Evolutionary conservation across 192 early-diverging fungal species (phyloP).

Genomic region (Lobulomyces angularis): DNA sequence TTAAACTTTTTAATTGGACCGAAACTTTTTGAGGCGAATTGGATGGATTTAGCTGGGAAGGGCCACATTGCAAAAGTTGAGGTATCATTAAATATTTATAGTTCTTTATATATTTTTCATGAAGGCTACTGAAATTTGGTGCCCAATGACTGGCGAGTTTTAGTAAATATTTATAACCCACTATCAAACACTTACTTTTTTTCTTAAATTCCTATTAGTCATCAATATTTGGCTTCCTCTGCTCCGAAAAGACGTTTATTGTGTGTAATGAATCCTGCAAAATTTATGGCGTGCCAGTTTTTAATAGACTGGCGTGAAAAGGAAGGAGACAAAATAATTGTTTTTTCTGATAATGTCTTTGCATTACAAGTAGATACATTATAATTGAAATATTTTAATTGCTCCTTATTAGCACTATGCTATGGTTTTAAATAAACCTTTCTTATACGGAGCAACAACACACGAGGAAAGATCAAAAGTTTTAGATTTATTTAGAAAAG

Average conservation of each 20-base stretch:
- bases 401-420: slow-evolving; percentile 53
- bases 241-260: slow-evolving; percentile 46
- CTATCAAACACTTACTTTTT: too few species aligned
- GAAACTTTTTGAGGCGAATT: slow-evolving; percentile 99
- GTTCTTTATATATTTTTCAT: slow-evolving; percentile 6
- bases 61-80: slow-evolving; percentile 90
- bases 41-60: slow-evolving; percentile 92
- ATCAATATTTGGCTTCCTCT: slow-evolving; percentile 6
- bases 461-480: slow-evolving; percentile 63
- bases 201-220: slow-evolving; percentile 12
- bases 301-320: slow-evolving; percentile 82
- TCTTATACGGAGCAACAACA: slow-evolving; percentile 80
- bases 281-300: slow-evolving; percentile 92
- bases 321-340: slow-evolving; percentile 95
- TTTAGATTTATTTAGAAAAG: slow-evolving; percentile 24
- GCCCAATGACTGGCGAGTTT: slow-evolving; percentile 92
- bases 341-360: slow-evolving; percentile 98
- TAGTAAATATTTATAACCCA: slow-evolving; percentile 48
- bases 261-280: slow-evolving; percentile 95
- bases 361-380: slow-evolving; percentile 50
- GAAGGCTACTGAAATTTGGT: slow-evolving; percentile 88
- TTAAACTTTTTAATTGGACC: slow-evolving; percentile 98
- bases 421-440: slow-evolving; percentile 62
- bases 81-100: slow-evolving; percentile 11
- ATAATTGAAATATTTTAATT: not conserved